phyloP scores from a whole-genome alignment of 106 monocot species.

The Phalaenopsis aphrodite region DNA sequence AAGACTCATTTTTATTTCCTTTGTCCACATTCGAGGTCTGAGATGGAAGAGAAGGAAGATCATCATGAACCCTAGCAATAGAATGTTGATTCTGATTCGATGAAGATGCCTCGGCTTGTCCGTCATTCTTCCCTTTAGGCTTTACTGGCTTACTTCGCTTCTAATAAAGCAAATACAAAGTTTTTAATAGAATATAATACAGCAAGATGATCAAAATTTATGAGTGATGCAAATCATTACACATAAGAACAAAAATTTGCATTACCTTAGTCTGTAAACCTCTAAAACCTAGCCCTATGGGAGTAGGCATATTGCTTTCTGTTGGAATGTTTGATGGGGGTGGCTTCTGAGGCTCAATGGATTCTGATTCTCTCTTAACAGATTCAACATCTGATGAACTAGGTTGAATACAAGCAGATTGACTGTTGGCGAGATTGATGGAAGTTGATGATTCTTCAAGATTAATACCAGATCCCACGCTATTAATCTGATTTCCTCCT shows the following conservation, averaged over 20 bases:
- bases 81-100: slow-evolving; percentile 17
- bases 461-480: not conserved
- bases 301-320: slow-evolving; percentile 28
- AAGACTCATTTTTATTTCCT: slow-evolving; percentile 10
- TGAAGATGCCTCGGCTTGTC: slow-evolving; percentile 6
- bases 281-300: slow-evolving; percentile 70
- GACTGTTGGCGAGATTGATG: not conserved
- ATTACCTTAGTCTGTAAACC: slow-evolving; percentile 65
- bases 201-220: not conserved
- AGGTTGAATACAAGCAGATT: not conserved
- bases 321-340: slow-evolving; percentile 12
- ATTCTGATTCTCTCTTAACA: slow-evolving; percentile 6
- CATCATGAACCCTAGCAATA: not conserved
- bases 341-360: slow-evolving; percentile 1
- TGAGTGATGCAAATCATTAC: not conserved
- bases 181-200: not conserved
- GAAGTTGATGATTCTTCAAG: slow-evolving; percentile 9
- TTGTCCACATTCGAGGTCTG: slow-evolving; percentile 20
- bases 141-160: slow-evolving; percentile 37
- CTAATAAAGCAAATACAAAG: slow-evolving; percentile 19
- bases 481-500: slow-evolving; percentile 4
- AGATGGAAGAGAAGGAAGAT: slow-evolving; percentile 9
- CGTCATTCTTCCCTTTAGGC: slow-evolving; percentile 21
- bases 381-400: slow-evolving; percentile 14
- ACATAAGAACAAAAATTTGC: not conserved